Evolutionary conservation across 2,329 filamentous ascomycete species (phyloP).

Genomic region (Colletotrichum camelliae): DNA sequence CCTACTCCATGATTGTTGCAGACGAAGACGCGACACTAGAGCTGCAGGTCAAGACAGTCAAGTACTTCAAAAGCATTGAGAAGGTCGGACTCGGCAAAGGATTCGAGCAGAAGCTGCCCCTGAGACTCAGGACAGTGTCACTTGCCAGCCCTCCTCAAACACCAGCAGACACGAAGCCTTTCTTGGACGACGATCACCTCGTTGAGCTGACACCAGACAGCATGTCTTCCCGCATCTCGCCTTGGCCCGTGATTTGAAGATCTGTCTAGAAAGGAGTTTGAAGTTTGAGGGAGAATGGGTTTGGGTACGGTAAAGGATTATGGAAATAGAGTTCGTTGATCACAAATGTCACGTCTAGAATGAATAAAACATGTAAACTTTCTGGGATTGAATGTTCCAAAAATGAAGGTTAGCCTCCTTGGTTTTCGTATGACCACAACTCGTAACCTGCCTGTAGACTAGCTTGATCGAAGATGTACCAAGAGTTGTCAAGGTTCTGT

Average conservation of each 20-base stretch:
- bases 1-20: conserved; percentile 74
- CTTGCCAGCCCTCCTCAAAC: conserved; percentile 24
- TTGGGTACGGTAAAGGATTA: neutral
- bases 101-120: conserved; percentile 50
- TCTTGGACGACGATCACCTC: conserved; percentile 1
- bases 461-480: conserved; percentile 31
- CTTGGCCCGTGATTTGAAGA: conserved; percentile 7
- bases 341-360: neutral
- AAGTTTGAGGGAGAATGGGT: neutral
- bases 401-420: neutral
- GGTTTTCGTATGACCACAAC: conserved; percentile 18
- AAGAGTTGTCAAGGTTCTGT: conserved; percentile 25
- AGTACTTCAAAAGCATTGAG: conserved; percentile 65
- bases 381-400: neutral
- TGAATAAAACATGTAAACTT: neutral
- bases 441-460: conserved; percentile 28
- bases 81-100: conserved; percentile 53
- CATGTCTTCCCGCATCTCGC: conserved; percentile 23
- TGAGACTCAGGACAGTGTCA: conserved; percentile 19
- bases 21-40: conserved; percentile 75
- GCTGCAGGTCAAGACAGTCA: conserved; percentile 69
- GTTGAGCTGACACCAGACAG: conserved; percentile 24
- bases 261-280: neutral
- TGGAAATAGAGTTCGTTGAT: neutral
- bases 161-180: conserved; percentile 13